Evolutionary conservation across 2,329 filamentous ascomycete species (phyloP).

Genomic region (Aureobasidium sp.): DNA sequence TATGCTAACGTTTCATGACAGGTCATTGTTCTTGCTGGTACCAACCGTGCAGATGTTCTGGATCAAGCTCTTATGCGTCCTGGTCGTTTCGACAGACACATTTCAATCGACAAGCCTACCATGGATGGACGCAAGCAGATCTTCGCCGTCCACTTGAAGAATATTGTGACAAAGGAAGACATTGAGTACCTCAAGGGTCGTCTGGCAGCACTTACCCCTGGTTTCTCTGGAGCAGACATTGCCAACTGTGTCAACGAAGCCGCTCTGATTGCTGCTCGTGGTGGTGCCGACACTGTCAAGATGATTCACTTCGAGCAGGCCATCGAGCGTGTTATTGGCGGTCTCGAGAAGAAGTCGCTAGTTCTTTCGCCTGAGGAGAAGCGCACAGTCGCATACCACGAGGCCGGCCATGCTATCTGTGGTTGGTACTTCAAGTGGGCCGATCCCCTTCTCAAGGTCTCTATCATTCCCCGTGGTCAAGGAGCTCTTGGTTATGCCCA

Average conservation of each 20-base stretch:
- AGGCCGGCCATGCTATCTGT: slow-evolving; percentile 96
- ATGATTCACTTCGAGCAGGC: slow-evolving; percentile 95
- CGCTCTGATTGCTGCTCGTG: slow-evolving; percentile 82
- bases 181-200: slow-evolving; percentile 80
- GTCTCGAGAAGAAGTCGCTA: slow-evolving; percentile 93
- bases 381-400: slow-evolving; percentile 92
- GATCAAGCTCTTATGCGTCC: slow-evolving; percentile 95
- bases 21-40: slow-evolving; percentile 92
- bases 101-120: slow-evolving; percentile 86
- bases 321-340: slow-evolving; percentile 93
- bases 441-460: slow-evolving; percentile 96
- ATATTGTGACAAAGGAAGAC: slow-evolving; percentile 90
- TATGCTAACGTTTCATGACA: not conserved
- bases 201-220: slow-evolving; percentile 84
- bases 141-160: slow-evolving; percentile 86
- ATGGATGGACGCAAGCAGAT: slow-evolving; percentile 97
- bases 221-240: slow-evolving; percentile 96
- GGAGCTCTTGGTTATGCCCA: slow-evolving; percentile 93
- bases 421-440: slow-evolving; percentile 96
- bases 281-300: slow-evolving; percentile 67
- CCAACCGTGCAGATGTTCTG: slow-evolving; percentile 87
- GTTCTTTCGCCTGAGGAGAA: slow-evolving; percentile 92
- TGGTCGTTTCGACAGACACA: slow-evolving; percentile 94
- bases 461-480: slow-evolving; percentile 92
- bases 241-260: slow-evolving; percentile 98